Evolutionary conservation across 2,329 filamentous ascomycete genomes (phyloP), one percentile per base, ranked within the genome.

Genomic region (Fusarium kyushuense): DNA sequence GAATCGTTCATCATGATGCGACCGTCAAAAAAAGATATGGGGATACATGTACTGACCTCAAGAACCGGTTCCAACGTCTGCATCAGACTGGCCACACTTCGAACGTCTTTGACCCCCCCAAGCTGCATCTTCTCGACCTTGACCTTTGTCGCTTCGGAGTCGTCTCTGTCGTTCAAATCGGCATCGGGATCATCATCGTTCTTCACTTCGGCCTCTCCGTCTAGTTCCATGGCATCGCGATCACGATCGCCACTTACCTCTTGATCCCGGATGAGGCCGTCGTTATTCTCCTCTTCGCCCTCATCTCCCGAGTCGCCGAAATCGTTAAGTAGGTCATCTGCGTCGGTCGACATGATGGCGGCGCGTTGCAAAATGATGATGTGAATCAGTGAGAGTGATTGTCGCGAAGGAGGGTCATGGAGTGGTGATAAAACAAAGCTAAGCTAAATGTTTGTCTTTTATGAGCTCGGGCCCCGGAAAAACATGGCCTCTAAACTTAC

Each of bases 251-350:
- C 78, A 62, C 81, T 80, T 71, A 77, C 68, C 56, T 79, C 76
- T 19, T 80, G 76, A 30, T 81, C 78, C 52, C 81, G 79, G 40
- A 83, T 79, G 54, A 80, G 77, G 54, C 81, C 81, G 68, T 85
- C 82, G 58, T 87, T 83, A 46, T 85, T 83, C 32, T 87, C 83
- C 35, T 88, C 87, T 65, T 90, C 90, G 36, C 86, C 88, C 73
- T 96, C 92, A 53, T 93, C 93, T 52, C 90, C 93, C 8, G 90
- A 92, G 76, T 76, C 79, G 11, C 76, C 79, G 58, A 81, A 80
- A 57, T 96, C 93, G 75, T 96, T 92, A 72, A 98, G 85, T 13
- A 99, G 87, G 78, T 98, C 95, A 75, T 98, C 94, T 66, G 93
- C 95, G 67, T 96, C 86, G 43, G 93, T 96, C 78, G 95, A 93